Conservation (phyloP, 169 alveolate species). For the Plasmodium inui region DNA sequence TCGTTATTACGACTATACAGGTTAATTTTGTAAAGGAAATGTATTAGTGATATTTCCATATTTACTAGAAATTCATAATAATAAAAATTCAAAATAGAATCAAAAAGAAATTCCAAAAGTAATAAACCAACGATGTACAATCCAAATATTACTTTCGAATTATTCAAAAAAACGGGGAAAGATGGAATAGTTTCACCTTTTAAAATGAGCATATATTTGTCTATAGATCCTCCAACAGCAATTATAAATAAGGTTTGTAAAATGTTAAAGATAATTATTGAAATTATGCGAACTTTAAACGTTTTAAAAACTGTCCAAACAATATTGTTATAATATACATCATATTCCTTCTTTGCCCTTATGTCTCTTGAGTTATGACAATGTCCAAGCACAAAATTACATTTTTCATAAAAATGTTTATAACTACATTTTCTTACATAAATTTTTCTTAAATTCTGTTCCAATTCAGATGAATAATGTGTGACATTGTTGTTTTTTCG, state of each 20-base stretch:
- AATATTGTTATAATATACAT: conserved; percentile 43
- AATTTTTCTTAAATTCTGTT: conserved; percentile 47
- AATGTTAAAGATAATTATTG: conserved; percentile 31
- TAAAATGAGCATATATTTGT: conserved; percentile 18
- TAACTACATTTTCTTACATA: conserved; percentile 13
- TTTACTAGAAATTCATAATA: conserved; percentile 31
- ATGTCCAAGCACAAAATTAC: neutral
- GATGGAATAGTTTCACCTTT: conserved; percentile 40
- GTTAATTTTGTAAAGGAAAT: conserved; percentile 45
- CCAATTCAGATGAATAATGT: conserved; percentile 30
- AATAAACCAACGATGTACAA: conserved; percentile 23
- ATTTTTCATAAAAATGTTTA: conserved; percentile 10
- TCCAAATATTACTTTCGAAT: conserved; percentile 25
- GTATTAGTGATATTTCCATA: conserved; percentile 20
- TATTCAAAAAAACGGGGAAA: conserved; percentile 19
- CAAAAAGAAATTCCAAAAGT: conserved; percentile 22
- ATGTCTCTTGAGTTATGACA: neutral
- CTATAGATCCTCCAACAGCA: conserved; percentile 18
- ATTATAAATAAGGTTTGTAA: conserved; percentile 32
- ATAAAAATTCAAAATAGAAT: conserved; percentile 51
- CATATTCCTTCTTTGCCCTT: conserved; percentile 14
- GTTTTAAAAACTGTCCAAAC: conserved; percentile 54
- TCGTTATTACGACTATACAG: conserved; percentile 20
- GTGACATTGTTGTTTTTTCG: neutral
- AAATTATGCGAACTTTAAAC: conserved; percentile 39